Evolutionary conservation across 768 basidiomycete species (phyloP), one percentile per base, ranked within the genome.

Genomic region (Galerina sulciceps): DNA sequence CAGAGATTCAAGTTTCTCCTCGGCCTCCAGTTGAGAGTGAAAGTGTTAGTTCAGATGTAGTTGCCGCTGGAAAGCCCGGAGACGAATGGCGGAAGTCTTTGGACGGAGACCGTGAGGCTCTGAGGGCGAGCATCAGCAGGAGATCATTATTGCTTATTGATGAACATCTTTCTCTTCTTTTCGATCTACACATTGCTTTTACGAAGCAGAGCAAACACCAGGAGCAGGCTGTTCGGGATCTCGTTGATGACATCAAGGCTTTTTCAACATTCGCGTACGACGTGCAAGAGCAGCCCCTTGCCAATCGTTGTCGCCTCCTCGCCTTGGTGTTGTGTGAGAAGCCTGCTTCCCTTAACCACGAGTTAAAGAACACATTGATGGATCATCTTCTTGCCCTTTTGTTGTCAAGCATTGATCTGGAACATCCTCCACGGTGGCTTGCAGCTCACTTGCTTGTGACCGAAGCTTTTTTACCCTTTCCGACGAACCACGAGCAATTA

Each of bases 171-270:
- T 88, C 90, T 8, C 83, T 99, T 54, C 86, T 97, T 41, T 97
- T 96, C 68, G 94, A 97, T 69, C 82, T 97, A 37, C 87, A 90
- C 63, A 82, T 82, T 22, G 91, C 92, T 18, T 95, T 97, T 72
- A 82, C 91, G 56, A 87, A 88, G 23, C 77, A 84, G 10, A 78
- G 78, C 53, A 82, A 79, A 42, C 82, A 88, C 65, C 86, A 88
- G 60, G 79, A 82, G 22, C 77, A 87, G 62, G 88, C 90, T 6
- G 80, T 96, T 48, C 81, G 82, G 42, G 81, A 85, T 55, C 81
- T 98, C 53, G 79, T 95, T 58, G 88, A 91, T 35, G 90, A 94
- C 67, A 83, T 96, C 68, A 86, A 85, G 59, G 74, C 76, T 31
- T 90, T 88, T 67, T 87, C 89, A 1, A 80, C 85, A 13, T 76